Conservation (phyloP, 495 filamentous ascomycete species). For the Terfezia claveryi region DNA sequence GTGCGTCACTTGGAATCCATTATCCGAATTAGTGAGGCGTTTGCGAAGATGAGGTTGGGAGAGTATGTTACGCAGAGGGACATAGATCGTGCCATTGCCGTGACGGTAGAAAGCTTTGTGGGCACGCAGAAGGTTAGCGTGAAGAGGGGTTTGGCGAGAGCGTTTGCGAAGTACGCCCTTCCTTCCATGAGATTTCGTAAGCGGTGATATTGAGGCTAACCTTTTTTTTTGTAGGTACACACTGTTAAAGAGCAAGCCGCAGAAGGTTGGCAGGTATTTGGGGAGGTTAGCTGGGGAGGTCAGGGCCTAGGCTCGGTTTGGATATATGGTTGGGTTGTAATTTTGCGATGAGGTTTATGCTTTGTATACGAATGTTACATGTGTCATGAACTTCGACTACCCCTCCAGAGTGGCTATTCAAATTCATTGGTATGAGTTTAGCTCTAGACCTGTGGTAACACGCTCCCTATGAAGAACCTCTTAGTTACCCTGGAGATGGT, state of each 20-base stretch:
- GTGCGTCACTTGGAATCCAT: conserved; percentile 95
- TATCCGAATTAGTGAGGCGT: conserved; percentile 88
- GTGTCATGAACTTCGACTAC: too few species aligned
- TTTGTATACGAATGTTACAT: too few species aligned
- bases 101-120: conserved; percentile 90
- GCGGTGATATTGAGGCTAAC: too few species aligned
- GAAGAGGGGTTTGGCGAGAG: conserved; percentile 88
- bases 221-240: not conserved
- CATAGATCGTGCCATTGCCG: conserved; percentile 91
- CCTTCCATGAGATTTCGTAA: too few species aligned
- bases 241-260: not conserved
- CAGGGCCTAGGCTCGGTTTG: too few species aligned
- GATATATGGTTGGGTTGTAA: too few species aligned
- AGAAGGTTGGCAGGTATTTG: not conserved
- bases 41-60: conserved; percentile 89
- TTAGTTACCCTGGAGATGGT: too few species aligned
- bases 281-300: not conserved
- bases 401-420: too few species aligned
- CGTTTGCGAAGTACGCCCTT: conserved; percentile 78
- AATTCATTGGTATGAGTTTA: too few species aligned
- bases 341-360: too few species aligned
- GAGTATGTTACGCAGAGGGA: conserved; percentile 79
- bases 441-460: too few species aligned
- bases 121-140: conserved; percentile 90
- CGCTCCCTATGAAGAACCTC: too few species aligned